phyloP scores from a whole-genome alignment of 495 filamentous ascomycete genomes.

The Trichoderma erinaceum region DNA sequence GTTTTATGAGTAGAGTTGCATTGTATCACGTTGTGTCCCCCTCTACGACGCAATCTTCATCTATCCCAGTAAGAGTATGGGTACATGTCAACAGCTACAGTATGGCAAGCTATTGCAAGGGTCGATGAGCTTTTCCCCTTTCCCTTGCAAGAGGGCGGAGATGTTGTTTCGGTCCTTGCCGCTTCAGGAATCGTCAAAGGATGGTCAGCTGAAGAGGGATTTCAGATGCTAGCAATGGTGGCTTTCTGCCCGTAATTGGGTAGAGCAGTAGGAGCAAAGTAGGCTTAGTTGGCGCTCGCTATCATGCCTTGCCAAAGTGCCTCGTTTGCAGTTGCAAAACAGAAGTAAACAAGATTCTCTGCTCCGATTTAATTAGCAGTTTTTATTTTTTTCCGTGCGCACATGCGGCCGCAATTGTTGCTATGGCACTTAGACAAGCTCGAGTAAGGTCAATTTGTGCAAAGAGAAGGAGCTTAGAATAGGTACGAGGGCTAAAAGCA shows the following conservation, averaged over 20 bases:
- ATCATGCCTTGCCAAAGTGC: not conserved
- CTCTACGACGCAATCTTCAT: not conserved
- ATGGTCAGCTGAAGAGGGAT: not conserved
- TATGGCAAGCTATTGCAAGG: not conserved
- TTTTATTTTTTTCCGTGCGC: not conserved
- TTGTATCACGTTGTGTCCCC: not conserved
- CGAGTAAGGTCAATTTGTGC: not conserved
- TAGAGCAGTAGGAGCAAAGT: not conserved
- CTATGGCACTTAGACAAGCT: not conserved
- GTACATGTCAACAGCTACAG: not conserved
- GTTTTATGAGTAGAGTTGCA: not conserved
- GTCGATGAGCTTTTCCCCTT: not conserved
- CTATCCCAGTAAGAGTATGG: not conserved
- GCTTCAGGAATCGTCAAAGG: not conserved
- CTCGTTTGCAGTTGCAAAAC: not conserved
- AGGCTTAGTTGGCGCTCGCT: not conserved
- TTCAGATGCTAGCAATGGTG: not conserved
- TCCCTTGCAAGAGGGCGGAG: slow-evolving; percentile 12
- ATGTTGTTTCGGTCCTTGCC: not conserved
- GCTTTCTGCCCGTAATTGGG: not conserved
- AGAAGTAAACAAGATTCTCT: not conserved
- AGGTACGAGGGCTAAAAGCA: not conserved
- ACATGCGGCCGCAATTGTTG: not conserved
- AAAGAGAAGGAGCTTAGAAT: not conserved
- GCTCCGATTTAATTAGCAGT: not conserved